Percentiles rank a stretch among this genome's conserved stretches.
Evolutionary conservation across 1,284 basidiomycete genomes (phyloP).

Genomic region (Marasmius fiardii): DNA sequence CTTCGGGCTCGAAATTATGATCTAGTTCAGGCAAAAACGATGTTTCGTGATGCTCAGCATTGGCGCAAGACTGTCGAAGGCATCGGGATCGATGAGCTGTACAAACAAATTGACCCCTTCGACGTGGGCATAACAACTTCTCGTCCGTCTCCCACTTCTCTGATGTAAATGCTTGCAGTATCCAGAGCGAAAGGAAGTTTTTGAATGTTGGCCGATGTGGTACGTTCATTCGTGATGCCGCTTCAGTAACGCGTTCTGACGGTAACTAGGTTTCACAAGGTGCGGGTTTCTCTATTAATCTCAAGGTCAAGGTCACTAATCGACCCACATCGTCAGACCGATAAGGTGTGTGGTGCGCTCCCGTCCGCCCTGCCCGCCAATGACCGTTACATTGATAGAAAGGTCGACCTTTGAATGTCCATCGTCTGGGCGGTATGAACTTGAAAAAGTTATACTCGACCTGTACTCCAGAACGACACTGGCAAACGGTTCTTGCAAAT

Average conservation of each 20-base stretch:
- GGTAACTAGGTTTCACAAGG: conserved; percentile 56
- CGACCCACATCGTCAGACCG: too few relatives aligned
- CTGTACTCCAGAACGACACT: conserved; percentile 59
- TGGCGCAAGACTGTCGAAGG: conserved; percentile 52
- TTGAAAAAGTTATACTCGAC: conserved; percentile 57
- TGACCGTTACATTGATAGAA: conserved; percentile 32
- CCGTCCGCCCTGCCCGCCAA: neutral
- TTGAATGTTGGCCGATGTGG: conserved; percentile 71
- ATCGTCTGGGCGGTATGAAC: conserved; percentile 58
- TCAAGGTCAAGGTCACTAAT: too few relatives aligned
- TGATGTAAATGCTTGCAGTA: conserved; percentile 40
- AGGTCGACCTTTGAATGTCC: conserved; percentile 67
- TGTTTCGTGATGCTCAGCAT: conserved; percentile 40
- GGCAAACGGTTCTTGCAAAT: conserved; percentile 60
- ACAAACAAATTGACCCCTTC: conserved; percentile 47
- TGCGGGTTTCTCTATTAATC: too few relatives aligned
- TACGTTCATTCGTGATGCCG: neutral
- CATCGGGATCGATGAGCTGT: conserved; percentile 52
- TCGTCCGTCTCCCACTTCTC: neutral
- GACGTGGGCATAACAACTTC: conserved; percentile 40
- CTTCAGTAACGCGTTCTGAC: conserved; percentile 8
- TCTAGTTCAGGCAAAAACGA: conserved; percentile 35
- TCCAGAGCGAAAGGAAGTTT: conserved; percentile 62
- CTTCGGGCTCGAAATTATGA: conserved; percentile 62
- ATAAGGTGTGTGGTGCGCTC: conserved; percentile 42